phyloP scores from a whole-genome alignment of 2,329 filamentous ascomycete genomes.

The Epichloe sp. region DNA sequence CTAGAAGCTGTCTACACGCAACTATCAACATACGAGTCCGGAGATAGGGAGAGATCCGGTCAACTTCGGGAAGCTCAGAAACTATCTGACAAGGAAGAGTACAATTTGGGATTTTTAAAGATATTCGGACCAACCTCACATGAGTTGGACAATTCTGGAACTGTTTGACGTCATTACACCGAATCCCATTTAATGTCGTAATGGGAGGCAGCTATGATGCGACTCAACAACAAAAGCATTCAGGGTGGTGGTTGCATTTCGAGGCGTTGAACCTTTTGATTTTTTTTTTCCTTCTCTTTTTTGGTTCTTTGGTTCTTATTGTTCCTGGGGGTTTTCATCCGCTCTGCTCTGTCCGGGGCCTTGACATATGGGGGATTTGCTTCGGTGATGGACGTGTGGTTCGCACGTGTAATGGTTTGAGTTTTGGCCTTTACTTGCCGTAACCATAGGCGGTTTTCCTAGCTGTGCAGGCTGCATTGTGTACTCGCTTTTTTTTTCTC shows the following conservation, averaged over 20 bases:
- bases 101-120: conserved; percentile 4
- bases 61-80: background rate
- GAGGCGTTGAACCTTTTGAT: conserved; percentile 21
- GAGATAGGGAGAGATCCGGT: background rate
- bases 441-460: conserved; percentile 11
- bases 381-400: background rate
- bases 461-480: conserved; percentile 19
- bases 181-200: background rate
- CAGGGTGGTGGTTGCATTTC: conserved; percentile 22
- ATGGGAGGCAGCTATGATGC: conserved; percentile 1
- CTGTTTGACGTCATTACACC: conserved; percentile 1
- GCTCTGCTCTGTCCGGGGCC: background rate
- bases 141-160: conserved; percentile 4
- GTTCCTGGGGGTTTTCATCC: conserved; percentile 2
- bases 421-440: background rate
- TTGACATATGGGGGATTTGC: conserved; percentile 1
- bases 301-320: conserved; percentile 8
- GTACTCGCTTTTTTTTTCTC: background rate
- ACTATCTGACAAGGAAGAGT: conserved; percentile 1
- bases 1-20: background rate
- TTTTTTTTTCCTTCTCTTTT: conserved; percentile 5
- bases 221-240: conserved; percentile 13
- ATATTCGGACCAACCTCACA: conserved; percentile 4
- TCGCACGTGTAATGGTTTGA: conserved; percentile 1
- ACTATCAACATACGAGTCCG: background rate